phyloP scores from a whole-genome alignment of 345 rosid genomes.

The Adansonia digitata region DNA sequence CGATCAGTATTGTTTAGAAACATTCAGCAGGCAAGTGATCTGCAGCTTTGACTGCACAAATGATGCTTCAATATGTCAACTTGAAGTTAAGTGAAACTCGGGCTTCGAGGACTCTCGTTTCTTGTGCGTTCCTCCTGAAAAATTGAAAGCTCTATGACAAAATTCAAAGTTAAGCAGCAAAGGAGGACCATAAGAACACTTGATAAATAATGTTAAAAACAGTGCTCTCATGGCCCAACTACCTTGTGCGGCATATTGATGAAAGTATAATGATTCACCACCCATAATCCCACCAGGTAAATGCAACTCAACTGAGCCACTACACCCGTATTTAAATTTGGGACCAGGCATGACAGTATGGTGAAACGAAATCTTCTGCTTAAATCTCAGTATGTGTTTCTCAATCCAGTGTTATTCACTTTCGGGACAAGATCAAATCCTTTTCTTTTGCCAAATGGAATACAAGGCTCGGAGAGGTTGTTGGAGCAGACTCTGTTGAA shows the following conservation, averaged over 20 bases:
- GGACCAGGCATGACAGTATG: neutral
- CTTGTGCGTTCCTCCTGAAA: slow-evolving; percentile 49
- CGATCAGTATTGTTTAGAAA: neutral
- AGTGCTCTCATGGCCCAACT: neutral
- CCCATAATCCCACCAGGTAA: neutral
- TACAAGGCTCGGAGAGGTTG: neutral
- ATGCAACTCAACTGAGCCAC: neutral
- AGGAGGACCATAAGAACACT: neutral
- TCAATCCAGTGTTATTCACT: neutral
- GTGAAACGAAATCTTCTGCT: neutral
- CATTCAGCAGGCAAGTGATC: neutral
- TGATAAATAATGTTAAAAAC: neutral
- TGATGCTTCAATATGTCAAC: neutral
- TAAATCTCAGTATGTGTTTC: too few species aligned
- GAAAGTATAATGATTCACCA: neutral
- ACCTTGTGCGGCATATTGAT: neutral
- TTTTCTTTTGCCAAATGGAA: neutral
- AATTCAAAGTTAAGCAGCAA: neutral
- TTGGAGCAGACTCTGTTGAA: neutral
- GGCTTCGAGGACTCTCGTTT: slow-evolving; percentile 38
- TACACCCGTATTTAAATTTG: neutral
- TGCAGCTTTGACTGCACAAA: neutral
- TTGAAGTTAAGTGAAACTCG: neutral
- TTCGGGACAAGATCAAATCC: neutral
- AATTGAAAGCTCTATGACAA: slow-evolving; percentile 3